Evolutionary conservation across 2,329 filamentous ascomycete species (phyloP).

Genomic region (Westerdykella ornata): DNA sequence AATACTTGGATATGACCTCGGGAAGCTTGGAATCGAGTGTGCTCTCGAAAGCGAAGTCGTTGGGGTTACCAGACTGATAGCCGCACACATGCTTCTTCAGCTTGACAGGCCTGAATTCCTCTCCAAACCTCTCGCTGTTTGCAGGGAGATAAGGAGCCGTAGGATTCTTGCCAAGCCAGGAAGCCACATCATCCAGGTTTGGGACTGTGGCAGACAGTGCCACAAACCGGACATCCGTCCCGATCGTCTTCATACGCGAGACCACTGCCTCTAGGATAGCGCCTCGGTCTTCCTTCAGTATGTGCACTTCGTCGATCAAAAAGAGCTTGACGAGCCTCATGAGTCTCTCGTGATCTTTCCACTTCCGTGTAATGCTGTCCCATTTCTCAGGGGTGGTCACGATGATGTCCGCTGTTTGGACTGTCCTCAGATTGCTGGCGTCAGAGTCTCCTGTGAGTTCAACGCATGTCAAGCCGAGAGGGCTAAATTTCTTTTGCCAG

Average conservation of each 20-base stretch:
- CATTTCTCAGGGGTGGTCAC: conserved; percentile 87
- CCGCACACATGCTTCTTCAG: conserved; percentile 72
- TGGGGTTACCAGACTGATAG: conserved; percentile 51
- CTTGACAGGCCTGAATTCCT: conserved; percentile 72
- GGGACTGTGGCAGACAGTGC: conserved; percentile 79
- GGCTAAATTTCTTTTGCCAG: conserved; percentile 68
- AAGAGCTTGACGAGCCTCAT: conserved; percentile 72
- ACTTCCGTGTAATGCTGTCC: conserved; percentile 83
- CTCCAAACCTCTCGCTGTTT: conserved; percentile 62
- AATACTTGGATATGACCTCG: conserved; percentile 60
- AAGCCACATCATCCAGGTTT: conserved; percentile 72
- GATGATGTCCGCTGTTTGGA: conserved; percentile 72
- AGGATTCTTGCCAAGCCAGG: conserved; percentile 66
- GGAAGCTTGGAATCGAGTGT: conserved; percentile 59
- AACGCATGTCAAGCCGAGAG: conserved; percentile 61
- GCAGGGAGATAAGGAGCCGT: conserved; percentile 58
- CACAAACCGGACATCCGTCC: conserved; percentile 68
- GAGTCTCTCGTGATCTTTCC: conserved; percentile 70
- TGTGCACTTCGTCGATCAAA: conserved; percentile 82
- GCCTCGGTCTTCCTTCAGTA: conserved; percentile 71
- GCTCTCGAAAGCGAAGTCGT: conserved; percentile 74
- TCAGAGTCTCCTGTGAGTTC: conserved; percentile 81
- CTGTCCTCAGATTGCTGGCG: conserved; percentile 56
- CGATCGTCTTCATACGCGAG: conserved; percentile 78
- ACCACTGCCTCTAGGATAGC: conserved; percentile 78